Base-by-base conservation (phyloP, 352 stramenopile species). In the Pythium plurisporium region DNA sequence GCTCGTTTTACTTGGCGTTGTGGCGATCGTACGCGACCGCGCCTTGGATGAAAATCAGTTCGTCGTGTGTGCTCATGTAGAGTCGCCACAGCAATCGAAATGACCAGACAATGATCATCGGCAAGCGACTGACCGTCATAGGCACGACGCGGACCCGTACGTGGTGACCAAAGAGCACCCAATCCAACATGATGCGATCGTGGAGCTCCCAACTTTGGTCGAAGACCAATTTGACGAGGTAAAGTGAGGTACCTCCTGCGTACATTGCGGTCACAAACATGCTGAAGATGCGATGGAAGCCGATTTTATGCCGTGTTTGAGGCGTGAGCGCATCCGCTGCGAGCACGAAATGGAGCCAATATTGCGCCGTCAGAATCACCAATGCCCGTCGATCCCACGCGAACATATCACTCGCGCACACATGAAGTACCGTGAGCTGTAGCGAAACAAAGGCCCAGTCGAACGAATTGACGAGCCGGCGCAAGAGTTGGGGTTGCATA, bases 391-490 rank as follows among this genome's bases (percentile, higher is more conserved):
- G n/a, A 37, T 73, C 63, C 69, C 65, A 77, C 4, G 17, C 23
- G 25, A 74, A 50, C 9, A 69, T 26, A 37, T 73, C 62, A 19
- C 65, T 65, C 5, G 58, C 41, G 11, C 56, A 64, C 1, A 68
- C 4, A 29, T 73, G 59, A 2, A 52, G n/a, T 8, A 67, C 12
- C 5, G 54, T 59, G n/a, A 70, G 33, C 46, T 77, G 66, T 10
- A 72, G 12, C 27, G 62, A 70, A 23, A 73, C 23, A 23, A 73
- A 73, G 4, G 42, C 22, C 20, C 66, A 70, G 41, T 77, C 69
- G 29, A 77, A 77, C 31, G 63, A 73, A 17, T 36, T 34, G 22
- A 64, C 29, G 23, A 74, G 41, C 11, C 53, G 33, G 1, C 56
- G 29, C 7, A 70, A 29, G 22, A 74, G 25, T 17, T 67, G 50